A percentile compares a stretch with the other conserved stretches of the same genome.
phyloP scores from a whole-genome alignment of 495 filamentous ascomycete genomes.

The Venustampulla echinocandica region DNA sequence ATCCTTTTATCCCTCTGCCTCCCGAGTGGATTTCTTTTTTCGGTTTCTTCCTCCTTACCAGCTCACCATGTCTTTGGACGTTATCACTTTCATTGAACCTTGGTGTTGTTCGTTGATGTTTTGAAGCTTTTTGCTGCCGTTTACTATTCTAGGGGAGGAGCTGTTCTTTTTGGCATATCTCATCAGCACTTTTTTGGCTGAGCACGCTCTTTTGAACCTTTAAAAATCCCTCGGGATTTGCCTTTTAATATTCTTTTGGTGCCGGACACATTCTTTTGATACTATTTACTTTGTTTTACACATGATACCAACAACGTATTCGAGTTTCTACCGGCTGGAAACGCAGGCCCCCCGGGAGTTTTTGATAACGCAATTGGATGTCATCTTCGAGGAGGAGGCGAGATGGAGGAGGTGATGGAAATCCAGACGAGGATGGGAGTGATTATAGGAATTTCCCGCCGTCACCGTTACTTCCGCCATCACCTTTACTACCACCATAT shows the following conservation, averaged over 20 bases:
- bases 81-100: constrained; percentile 4
- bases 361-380: background rate
- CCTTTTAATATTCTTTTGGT: constrained; percentile 10
- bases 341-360: background rate
- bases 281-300: background rate
- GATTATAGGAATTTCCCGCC: no score
- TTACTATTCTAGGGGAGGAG: background rate
- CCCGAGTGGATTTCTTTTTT: constrained; percentile 2
- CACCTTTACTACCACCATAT: background rate
- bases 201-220: background rate
- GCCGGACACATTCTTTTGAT: constrained; percentile 15
- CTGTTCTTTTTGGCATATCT: background rate
- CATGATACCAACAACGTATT: constrained; percentile 1
- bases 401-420: background rate
- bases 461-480: background rate
- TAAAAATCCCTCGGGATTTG: no score
- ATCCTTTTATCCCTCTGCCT: constrained; percentile 5
- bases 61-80: constrained; percentile 1
- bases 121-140: no score
- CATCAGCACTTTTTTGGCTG: background rate
- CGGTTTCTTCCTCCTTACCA: constrained; percentile 1
- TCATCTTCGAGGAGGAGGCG: background rate
- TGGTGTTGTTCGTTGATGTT: constrained; percentile 1
- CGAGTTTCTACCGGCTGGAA: constrained; percentile 6
- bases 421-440: background rate